These are phyloP conservation scores for Chalciporus chontae DNA, from an alignment of 768 basidiomycete genomes.

Conservation along the genomic window DNA sequence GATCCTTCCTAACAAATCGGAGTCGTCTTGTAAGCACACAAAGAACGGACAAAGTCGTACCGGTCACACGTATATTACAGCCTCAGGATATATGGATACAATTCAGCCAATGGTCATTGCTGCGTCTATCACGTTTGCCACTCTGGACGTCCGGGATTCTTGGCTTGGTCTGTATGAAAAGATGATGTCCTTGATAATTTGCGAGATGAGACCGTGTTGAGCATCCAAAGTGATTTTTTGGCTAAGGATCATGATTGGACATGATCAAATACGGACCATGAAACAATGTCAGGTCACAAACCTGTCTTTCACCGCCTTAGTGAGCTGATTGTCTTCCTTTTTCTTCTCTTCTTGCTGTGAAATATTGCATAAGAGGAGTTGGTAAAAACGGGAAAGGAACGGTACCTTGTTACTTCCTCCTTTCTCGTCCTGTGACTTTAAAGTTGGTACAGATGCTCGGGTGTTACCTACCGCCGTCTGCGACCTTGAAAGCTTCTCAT, in stretches of 20 bases:
- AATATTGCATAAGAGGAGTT: background rate
- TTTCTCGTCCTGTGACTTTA: slow-evolving; percentile 52
- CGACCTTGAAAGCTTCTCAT: slow-evolving; percentile 82
- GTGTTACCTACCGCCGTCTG: slow-evolving; percentile 55
- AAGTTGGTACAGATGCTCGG: slow-evolving; percentile 49
- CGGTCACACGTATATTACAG: background rate
- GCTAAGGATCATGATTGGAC: slow-evolving; percentile 37
- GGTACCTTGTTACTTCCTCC: slow-evolving; percentile 39
- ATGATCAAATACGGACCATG: background rate
- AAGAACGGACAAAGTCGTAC: background rate
- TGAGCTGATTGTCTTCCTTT: slow-evolving; percentile 84
- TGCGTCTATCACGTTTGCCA: slow-evolving; percentile 34
- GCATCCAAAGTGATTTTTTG: slow-evolving; percentile 87
- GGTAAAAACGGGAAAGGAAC: background rate
- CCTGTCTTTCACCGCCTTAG: slow-evolving; percentile 92
- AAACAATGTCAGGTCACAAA: slow-evolving; percentile 28
- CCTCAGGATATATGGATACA: background rate
- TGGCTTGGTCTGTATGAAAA: slow-evolving; percentile 57
- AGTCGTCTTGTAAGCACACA: background rate
- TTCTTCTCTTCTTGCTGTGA: slow-evolving; percentile 61
- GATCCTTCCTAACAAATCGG: too few relatives aligned
- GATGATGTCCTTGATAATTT: slow-evolving; percentile 89
- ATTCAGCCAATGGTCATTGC: slow-evolving; percentile 31
- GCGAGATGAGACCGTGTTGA: slow-evolving; percentile 90
- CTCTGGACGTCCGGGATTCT: slow-evolving; percentile 20